phyloP scores from a whole-genome alignment of 768 basidiomycete genomes.

The Candolleomyces eurysporus region DNA sequence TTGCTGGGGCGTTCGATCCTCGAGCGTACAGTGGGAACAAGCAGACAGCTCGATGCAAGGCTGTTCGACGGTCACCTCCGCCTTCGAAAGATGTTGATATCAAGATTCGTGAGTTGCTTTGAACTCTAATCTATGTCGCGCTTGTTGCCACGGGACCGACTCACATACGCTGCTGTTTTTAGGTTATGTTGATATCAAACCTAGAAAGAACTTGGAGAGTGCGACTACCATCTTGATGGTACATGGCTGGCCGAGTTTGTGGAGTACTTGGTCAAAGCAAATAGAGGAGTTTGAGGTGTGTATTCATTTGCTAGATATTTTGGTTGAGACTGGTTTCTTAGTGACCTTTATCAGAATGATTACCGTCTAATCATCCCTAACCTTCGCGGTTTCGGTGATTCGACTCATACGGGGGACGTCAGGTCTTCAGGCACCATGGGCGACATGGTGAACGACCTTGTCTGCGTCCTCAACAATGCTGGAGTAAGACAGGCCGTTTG shows the following conservation, averaged over 20 bases:
- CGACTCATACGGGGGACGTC: slow-evolving; percentile 62
- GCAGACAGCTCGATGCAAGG: slow-evolving; percentile 36
- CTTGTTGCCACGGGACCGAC: neutral
- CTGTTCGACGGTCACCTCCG: slow-evolving; percentile 32
- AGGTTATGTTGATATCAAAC: slow-evolving; percentile 70
- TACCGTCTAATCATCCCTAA: slow-evolving; percentile 64
- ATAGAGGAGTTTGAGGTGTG: slow-evolving; percentile 62
- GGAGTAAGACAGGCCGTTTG: slow-evolving; percentile 50
- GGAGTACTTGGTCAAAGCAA: slow-evolving; percentile 74
- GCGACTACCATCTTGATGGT: slow-evolving; percentile 60
- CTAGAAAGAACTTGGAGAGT: slow-evolving; percentile 25
- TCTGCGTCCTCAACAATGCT: slow-evolving; percentile 57
- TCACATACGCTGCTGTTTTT: neutral
- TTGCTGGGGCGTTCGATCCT: slow-evolving; percentile 22
- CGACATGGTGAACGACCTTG: slow-evolving; percentile 62
- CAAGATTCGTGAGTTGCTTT: slow-evolving; percentile 21
- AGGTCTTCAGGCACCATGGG: slow-evolving; percentile 55
- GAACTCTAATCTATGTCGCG: too few species aligned
- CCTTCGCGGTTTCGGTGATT: slow-evolving; percentile 69
- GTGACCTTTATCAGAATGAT: slow-evolving; percentile 32
- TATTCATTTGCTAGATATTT: neutral
- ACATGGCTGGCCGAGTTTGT: slow-evolving; percentile 78
- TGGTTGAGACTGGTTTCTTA: neutral
- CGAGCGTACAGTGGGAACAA: slow-evolving; percentile 33
- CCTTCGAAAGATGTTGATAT: slow-evolving; percentile 35